Evolutionary conservation across 2,329 filamentous ascomycete genomes (phyloP).

Genomic region (Acephala macrosclerotiorum): DNA sequence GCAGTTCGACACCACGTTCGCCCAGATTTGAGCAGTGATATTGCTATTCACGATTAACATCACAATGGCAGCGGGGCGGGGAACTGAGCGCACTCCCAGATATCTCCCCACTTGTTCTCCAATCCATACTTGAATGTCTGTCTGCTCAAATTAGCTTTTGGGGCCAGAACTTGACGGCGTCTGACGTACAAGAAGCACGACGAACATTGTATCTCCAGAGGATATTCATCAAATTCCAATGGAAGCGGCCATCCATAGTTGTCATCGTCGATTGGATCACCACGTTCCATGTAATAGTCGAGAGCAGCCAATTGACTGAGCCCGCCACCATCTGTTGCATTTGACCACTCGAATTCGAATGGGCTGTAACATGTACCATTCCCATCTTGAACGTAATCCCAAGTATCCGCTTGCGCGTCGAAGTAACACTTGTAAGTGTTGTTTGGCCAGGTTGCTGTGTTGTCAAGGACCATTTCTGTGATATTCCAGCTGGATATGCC

Average conservation of each 20-base stretch:
- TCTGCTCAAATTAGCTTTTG: background rate
- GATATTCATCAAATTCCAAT: conserved; percentile 25
- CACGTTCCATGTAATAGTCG: conserved; percentile 21
- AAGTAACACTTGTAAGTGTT: conserved; percentile 10
- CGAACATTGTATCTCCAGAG: conserved; percentile 18
- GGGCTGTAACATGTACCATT: conserved; percentile 6
- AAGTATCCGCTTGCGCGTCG: background rate
- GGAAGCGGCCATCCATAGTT: conserved; percentile 20
- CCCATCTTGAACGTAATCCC: conserved; percentile 1
- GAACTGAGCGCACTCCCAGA: background rate
- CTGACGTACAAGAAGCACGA: conserved; percentile 18
- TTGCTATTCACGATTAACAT: background rate
- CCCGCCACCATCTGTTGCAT: conserved; percentile 1
- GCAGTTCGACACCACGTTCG: background rate
- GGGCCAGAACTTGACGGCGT: too few relatives aligned
- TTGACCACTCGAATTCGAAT: conserved; percentile 8
- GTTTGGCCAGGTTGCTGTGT: background rate
- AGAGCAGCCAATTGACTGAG: conserved; percentile 8
- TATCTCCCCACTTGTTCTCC: background rate
- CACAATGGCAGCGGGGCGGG: background rate
- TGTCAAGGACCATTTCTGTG: background rate
- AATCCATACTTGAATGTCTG: background rate
- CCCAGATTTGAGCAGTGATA: background rate
- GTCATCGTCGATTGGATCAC: conserved; percentile 21
- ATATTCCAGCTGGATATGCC: background rate